Evolutionary conservation across 2,329 filamentous ascomycete species (phyloP).

Genomic region (Coniochaeta prunicola): DNA sequence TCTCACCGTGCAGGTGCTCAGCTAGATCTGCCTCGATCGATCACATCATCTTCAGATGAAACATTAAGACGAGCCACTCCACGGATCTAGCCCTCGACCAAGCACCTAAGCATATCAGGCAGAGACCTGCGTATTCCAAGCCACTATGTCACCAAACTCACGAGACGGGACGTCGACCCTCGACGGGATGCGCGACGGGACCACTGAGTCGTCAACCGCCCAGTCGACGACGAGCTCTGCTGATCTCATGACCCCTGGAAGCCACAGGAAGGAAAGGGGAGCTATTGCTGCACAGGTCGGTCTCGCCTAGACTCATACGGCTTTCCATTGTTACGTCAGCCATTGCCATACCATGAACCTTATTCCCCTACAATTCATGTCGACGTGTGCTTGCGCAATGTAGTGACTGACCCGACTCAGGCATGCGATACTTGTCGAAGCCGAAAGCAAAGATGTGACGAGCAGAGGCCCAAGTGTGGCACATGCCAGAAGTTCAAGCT

Average conservation of each 20-base stretch:
- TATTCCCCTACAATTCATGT: not conserved
- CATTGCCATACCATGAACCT: not conserved
- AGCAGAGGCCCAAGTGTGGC: slow-evolving; percentile 53
- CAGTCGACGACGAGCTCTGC: not conserved
- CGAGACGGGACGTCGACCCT: not conserved
- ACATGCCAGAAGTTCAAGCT: slow-evolving; percentile 50
- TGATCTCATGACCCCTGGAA: not conserved
- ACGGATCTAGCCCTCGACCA: not conserved
- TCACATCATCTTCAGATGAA: not conserved
- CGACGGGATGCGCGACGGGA: not conserved
- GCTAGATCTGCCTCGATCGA: not conserved
- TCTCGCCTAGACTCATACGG: no score
- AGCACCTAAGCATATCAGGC: not conserved
- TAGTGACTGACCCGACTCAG: slow-evolving; percentile 14
- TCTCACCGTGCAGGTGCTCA: not conserved
- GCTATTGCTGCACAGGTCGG: slow-evolving; percentile 40
- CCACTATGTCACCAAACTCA: not conserved
- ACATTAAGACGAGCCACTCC: not conserved
- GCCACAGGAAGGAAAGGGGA: slow-evolving; percentile 33
- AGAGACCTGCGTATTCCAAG: not conserved
- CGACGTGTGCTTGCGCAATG: not conserved
- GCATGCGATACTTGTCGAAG: slow-evolving; percentile 53
- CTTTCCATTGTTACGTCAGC: not conserved
- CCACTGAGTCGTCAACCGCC: not conserved
- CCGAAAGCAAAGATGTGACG: slow-evolving; percentile 59